Evolutionary conservation across 1,284 basidiomycete species (phyloP).

Genomic region (Pyrrhoderma lamaoense): DNA sequence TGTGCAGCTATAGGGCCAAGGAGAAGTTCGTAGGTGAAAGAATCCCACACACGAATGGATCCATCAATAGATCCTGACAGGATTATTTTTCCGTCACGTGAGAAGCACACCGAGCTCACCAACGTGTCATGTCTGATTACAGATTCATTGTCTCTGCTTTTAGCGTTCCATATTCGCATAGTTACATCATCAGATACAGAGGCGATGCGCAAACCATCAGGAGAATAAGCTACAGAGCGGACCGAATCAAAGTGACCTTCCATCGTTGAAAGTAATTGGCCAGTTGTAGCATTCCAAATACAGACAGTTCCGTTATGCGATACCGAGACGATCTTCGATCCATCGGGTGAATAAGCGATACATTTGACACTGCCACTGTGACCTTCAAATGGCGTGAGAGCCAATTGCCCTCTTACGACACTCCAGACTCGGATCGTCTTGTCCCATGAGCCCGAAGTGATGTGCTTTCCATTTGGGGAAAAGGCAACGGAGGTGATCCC

Average conservation of each 20-base stretch:
- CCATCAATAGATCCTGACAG: not conserved
- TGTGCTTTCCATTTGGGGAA: not conserved
- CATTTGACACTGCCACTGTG: not conserved
- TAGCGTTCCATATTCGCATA: not conserved
- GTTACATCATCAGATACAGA: not conserved
- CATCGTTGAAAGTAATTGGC: not conserved
- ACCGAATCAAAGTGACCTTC: not conserved
- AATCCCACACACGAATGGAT: slow-evolving; percentile 7
- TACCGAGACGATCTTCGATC: not conserved
- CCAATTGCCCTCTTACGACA: not conserved
- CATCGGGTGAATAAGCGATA: slow-evolving; percentile 1
- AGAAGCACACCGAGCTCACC: slow-evolving; percentile 5
- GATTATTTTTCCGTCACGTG: slow-evolving; percentile 7
- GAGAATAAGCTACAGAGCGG: slow-evolving; percentile 1
- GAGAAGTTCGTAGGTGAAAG: not conserved
- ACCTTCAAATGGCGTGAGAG: not conserved
- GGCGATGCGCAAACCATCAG: not conserved
- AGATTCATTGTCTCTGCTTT: not conserved
- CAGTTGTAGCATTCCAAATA: slow-evolving; percentile 2
- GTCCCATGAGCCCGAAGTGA: not conserved
- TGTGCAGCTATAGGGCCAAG: not conserved
- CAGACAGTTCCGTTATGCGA: not conserved
- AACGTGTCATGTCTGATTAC: not conserved
- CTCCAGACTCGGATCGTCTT: not conserved
- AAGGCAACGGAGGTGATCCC: slow-evolving; percentile 3